Conservation (phyloP, 1,284 basidiomycete species). For the Ustilago cynodontis region DNA sequence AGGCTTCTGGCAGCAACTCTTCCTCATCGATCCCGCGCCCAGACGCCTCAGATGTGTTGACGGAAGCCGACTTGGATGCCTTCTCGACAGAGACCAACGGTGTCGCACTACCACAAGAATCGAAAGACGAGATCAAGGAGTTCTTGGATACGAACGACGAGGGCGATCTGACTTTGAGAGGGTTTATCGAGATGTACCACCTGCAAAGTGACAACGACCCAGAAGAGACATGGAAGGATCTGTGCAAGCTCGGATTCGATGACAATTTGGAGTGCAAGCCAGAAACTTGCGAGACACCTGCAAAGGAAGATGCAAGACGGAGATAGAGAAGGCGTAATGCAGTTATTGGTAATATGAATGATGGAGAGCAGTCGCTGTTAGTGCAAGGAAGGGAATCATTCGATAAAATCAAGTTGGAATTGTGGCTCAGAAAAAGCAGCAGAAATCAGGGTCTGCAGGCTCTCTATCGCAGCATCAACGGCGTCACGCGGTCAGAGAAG, state of each 20-base stretch:
- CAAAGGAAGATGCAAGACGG: background rate
- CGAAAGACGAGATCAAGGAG: constrained; percentile 58
- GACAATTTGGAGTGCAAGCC: constrained; percentile 17
- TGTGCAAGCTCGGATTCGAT: constrained; percentile 43
- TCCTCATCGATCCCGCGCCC: constrained; percentile 21
- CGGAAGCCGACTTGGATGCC: constrained; percentile 48
- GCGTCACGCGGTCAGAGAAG: background rate
- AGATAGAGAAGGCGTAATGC: background rate
- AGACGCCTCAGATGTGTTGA: constrained; percentile 20
- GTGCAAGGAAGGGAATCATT: no score
- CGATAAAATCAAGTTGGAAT: no score
- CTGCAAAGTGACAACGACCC: constrained; percentile 57
- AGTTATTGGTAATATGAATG: background rate
- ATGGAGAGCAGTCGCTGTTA: background rate
- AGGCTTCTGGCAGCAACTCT: constrained; percentile 13
- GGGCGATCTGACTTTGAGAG: constrained; percentile 46
- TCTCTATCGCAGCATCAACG: no score
- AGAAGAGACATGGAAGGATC: constrained; percentile 59
- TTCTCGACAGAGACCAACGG: constrained; percentile 57
- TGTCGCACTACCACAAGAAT: constrained; percentile 32
- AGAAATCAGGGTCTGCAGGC: no score
- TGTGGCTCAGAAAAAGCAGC: no score
- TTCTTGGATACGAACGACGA: constrained; percentile 56
- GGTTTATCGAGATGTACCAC: constrained; percentile 57
- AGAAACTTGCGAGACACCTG: background rate